Evolutionary conservation across 306 rosid species (phyloP).

Genomic region (Betula pendula): DNA sequence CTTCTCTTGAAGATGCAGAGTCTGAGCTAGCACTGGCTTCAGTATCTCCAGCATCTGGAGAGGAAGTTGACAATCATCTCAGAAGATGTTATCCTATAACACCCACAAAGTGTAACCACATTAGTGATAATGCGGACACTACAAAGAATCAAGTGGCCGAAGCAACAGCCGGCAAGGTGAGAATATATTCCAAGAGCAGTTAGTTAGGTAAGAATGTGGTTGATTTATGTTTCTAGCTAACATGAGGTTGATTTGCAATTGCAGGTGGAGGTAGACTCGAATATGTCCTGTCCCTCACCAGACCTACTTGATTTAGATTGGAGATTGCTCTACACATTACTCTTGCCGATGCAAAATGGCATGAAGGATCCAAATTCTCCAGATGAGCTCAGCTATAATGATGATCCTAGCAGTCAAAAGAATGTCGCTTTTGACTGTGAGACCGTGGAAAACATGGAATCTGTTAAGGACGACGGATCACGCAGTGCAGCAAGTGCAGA

Average conservation of each 20-base stretch:
- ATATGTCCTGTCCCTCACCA: neutral
- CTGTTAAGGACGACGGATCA: conserved; percentile 27
- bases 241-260: conserved; percentile 38
- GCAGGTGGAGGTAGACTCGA: conserved; percentile 20
- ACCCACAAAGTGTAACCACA: conserved; percentile 35
- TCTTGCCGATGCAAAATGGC: neutral
- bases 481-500: conserved; percentile 28
- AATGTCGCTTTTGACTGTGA: neutral
- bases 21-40: conserved; percentile 12
- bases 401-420: conserved; percentile 27
- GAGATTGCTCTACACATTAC: conserved; percentile 38
- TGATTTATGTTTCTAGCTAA: conserved; percentile 19
- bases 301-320: conserved; percentile 27
- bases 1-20: neutral
- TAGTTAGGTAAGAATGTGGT: neutral
- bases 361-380: neutral
- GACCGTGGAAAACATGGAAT: neutral
- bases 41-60: conserved; percentile 41
- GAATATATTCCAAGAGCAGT: neutral
- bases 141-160: conserved; percentile 26
- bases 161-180: conserved; percentile 34
- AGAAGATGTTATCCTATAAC: neutral
- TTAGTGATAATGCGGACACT: conserved; percentile 20
- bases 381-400: no score
- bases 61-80: neutral